Percentiles rank a stretch among this genome's conserved stretches.
phyloP scores from a whole-genome alignment of 768 basidiomycete species.

The Daedalea quercina region DNA sequence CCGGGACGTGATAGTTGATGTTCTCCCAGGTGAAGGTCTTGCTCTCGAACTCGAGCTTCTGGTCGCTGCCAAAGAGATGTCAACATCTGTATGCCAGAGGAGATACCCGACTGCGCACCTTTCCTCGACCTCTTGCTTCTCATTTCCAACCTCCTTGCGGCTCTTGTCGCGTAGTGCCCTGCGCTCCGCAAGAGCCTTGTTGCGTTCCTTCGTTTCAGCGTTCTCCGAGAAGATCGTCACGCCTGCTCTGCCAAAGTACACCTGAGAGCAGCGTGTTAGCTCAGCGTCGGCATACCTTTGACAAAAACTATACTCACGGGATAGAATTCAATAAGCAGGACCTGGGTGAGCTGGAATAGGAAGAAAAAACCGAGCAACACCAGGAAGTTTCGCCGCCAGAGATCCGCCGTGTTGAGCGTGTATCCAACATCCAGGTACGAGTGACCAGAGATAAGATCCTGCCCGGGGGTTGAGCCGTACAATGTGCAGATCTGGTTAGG shows the following conservation, averaged over 20 bases:
- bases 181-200: conserved; percentile 43
- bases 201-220: conserved; percentile 46
- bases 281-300: conserved; percentile 9
- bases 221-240: conserved; percentile 57
- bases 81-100: not conserved
- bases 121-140: conserved; percentile 6
- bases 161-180: conserved; percentile 32
- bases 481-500: conserved; percentile 77
- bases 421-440: conserved; percentile 57
- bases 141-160: conserved; percentile 11
- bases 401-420: conserved; percentile 38
- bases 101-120: not conserved
- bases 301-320: conserved; percentile 36
- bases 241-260: conserved; percentile 44
- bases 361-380: conserved; percentile 67
- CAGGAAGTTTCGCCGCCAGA: conserved; percentile 65
- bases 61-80: not conserved
- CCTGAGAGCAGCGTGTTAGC: conserved; percentile 26
- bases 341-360: conserved; percentile 63
- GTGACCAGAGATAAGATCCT: conserved; percentile 45
- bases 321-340: conserved; percentile 58
- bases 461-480: conserved; percentile 56
- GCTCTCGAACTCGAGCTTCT: conserved; percentile 17
- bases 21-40: conserved; percentile 79
- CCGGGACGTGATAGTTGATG: conserved; percentile 72